phyloP scores from a whole-genome alignment of 805 yeast genomes.

The Hanseniaspora taiwanica region DNA sequence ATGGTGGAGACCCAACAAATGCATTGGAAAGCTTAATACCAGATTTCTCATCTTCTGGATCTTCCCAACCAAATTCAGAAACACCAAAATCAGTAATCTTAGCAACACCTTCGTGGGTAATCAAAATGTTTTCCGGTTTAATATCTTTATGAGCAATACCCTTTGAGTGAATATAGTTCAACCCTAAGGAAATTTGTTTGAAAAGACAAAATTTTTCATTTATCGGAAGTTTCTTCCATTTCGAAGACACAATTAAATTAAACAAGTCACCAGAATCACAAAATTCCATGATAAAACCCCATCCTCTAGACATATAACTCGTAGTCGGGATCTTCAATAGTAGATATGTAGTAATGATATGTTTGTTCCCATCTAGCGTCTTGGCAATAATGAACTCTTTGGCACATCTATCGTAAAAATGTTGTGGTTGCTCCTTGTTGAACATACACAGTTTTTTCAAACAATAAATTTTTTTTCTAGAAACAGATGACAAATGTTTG shows the following conservation, averaged over 20 bases:
- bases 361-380: constrained; percentile 39
- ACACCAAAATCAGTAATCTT: constrained; percentile 72
- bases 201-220: constrained; percentile 51
- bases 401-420: constrained; percentile 50
- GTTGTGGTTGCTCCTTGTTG: constrained; percentile 46
- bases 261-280: constrained; percentile 54
- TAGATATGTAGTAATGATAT: constrained; percentile 43
- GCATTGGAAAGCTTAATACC: constrained; percentile 27
- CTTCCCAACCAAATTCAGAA: constrained; percentile 40
- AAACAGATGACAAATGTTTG: constrained; percentile 18
- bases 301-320: constrained; percentile 42
- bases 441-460: constrained; percentile 52
- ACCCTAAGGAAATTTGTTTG: constrained; percentile 52
- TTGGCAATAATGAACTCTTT: constrained; percentile 54
- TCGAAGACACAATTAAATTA: constrained; percentile 37
- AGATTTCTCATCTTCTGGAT: constrained; percentile 35
- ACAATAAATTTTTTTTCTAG: constrained; percentile 37
- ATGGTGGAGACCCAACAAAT: constrained; percentile 71
- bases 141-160: constrained; percentile 65
- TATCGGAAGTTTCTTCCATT: constrained; percentile 42
- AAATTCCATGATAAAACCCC: constrained; percentile 64
- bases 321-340: constrained; percentile 46
- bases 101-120: constrained; percentile 46
- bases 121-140: constrained; percentile 59
- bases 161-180: constrained; percentile 46